phyloP scores from a whole-genome alignment of 148 eudicot genomes.

The Amaranthus hypochondriacus region DNA sequence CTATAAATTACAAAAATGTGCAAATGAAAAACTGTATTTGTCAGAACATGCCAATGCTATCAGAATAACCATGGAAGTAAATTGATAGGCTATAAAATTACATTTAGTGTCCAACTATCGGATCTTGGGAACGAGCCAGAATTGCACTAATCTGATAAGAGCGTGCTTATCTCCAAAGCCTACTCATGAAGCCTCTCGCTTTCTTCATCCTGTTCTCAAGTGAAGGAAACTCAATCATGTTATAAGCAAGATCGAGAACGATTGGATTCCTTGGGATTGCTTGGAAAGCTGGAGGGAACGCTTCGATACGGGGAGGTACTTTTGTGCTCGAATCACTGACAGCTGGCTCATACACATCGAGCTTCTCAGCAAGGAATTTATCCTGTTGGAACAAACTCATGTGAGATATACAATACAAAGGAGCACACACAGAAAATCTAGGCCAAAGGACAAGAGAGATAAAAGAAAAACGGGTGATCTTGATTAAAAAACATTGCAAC shows the following conservation, averaged over 20 bases:
- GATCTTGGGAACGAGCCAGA: not conserved
- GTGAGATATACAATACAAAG: not conserved
- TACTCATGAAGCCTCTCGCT: constrained; percentile 62
- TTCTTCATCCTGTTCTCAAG: constrained; percentile 83
- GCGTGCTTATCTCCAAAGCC: constrained; percentile 63
- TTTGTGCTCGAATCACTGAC: constrained; percentile 60
- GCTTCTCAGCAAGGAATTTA: constrained; percentile 66
- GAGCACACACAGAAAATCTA: not conserved
- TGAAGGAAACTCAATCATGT: constrained; percentile 74
- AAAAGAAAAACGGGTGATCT: not conserved
- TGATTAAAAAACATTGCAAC: not conserved
- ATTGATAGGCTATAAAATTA: too few relatives aligned
- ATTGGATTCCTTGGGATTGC: constrained; percentile 74
- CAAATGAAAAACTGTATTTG: not conserved
- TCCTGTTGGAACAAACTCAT: constrained; percentile 39
- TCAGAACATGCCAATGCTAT: not conserved
- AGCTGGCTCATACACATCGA: constrained; percentile 73
- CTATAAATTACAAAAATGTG: constrained; percentile 14
- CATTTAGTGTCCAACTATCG: not conserved
- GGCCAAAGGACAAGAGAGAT: not conserved
- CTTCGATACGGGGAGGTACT: constrained; percentile 55
- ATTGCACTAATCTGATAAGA: not conserved
- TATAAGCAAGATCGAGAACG: constrained; percentile 75
- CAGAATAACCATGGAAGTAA: not conserved
- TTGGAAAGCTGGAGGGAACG: constrained; percentile 74